These are phyloP conservation scores for Carpinus viminea DNA, from an alignment of 306 rosid species.

Conservation along the genomic window DNA sequence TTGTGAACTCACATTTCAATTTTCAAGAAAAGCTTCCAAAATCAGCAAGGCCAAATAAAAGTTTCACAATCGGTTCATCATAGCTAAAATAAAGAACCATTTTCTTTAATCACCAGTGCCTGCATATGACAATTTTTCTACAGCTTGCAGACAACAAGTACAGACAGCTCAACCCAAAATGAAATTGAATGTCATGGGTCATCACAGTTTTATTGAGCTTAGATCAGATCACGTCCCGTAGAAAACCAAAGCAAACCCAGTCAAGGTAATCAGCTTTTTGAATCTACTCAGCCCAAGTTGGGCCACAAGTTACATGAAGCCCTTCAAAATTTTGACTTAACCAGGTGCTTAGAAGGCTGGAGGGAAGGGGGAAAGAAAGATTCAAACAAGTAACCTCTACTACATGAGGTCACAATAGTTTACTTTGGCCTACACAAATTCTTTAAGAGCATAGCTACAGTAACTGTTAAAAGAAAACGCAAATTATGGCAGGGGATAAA, in stretches of 20 bases:
- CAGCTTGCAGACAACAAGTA: background rate
- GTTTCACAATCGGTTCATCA: background rate
- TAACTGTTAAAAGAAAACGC: background rate
- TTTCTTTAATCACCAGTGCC: background rate
- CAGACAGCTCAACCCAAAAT: background rate
- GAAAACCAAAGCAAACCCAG: background rate
- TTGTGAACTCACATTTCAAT: background rate
- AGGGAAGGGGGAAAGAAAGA: too few relatives aligned
- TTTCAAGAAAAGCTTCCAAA: background rate
- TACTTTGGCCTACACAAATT: background rate
- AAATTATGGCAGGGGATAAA: background rate
- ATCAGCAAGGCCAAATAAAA: background rate
- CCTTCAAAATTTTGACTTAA: background rate
- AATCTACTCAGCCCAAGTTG: background rate
- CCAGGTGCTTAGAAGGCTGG: too few relatives aligned
- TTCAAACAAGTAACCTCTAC: too few relatives aligned
- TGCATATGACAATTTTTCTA: conserved; percentile 1
- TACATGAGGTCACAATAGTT: too few relatives aligned
- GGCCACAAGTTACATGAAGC: background rate
- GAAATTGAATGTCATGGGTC: background rate
- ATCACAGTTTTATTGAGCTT: background rate
- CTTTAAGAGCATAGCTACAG: background rate
- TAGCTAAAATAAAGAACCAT: background rate
- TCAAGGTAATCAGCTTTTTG: background rate
- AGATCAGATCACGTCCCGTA: background rate